Evolutionary conservation across 805 yeast species (phyloP), one percentile per base, ranked within the genome.

Genomic region (Candida ficus): DNA sequence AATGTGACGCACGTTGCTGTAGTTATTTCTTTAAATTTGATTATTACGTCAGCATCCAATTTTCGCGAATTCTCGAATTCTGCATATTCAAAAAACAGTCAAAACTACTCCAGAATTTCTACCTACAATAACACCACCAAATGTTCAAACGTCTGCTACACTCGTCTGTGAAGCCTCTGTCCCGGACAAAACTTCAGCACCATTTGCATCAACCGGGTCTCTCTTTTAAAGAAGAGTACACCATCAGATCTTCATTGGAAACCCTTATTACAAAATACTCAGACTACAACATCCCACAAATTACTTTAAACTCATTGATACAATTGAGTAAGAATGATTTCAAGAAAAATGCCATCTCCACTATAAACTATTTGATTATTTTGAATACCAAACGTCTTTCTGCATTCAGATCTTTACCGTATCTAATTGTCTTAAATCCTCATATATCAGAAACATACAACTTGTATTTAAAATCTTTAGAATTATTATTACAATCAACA

Each of bases 401-500:
- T 25, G 82, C 81, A 22, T 77, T 91, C 48, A 73, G 91, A 47
- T 67, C 73, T 33, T 64, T 91, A 40, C 96, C 96, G 0, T 91
- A 88, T 58, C 73, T 90, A 50, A 88, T 83, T 35, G 82, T 89
- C 41, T 62, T 91, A 46, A 91, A 91, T 57, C 97, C 97, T 6
- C 78, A 86, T 53, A 81, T 91, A 38, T 83, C 91, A 10, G 77
- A 76, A 50, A 81, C 85, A 18, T 87, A 88, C 65, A 71, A 76
- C 51, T 63, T 81, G 35, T 91, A 91, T 63, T 65, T 87, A 47
- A 70, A 77, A 42, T 81, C 95, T 2, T 73, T 88, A 66, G 66
- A 74, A 37, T 66, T 73, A 5, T 52, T 80, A 37, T 52, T 74
- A 19, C 58, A 66, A 39, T 57, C 70, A 30, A 70, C 78, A 7